Base-by-base conservation (phyloP, 2,329 filamentous ascomycete species). In the Xylaria sp. region DNA sequence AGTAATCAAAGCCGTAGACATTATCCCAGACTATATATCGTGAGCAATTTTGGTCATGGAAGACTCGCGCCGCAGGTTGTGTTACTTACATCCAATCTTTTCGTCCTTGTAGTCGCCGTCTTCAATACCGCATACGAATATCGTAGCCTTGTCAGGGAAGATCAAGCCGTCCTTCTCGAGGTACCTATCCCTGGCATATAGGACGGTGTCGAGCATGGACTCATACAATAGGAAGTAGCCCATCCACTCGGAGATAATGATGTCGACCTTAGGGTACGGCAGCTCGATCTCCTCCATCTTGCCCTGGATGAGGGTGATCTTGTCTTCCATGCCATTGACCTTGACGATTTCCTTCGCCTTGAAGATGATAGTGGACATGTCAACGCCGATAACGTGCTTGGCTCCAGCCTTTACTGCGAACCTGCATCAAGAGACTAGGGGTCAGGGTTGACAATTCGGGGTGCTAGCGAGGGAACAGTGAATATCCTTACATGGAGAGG, bases 211-310 rank as follows among this genome's bases (percentile, higher is more conserved):
- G 75, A 99, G 81, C 95, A 99, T 99, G 87, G 87, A 92, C 87
- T 99, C 95, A 81, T 99, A 99, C 65, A 99, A 88, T 56, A 99
- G 83, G 84, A 98, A 98, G 83, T 99, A 99, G 35, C 95, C 95
- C 95, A 99, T 99, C 95, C 95, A 99, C 84, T 99, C 95, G 1
- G 94, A 98, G 78, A 99, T 96, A 81, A 99, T 99, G 77, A 99
- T 99, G 76, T 99, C 95, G 69, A 99, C 95, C 81, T 98, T 92
- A 74, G 92, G 90, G 80, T 91, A 97, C 19, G 95, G 95, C 66
- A 99, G 84, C 74, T 91, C 84, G 47, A 99, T 93, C 82, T 99
- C 95, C 83, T 99, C 95, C 95, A 99, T 99, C 87, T 99, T 99
- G 78, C 95, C 95, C 83, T 98, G 95, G 68, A 99, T 87, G 63